Evolutionary conservation across 169 alveolate species (phyloP), one percentile per base, ranked within the genome.

Genomic region (Cryptosporidium sp.): DNA sequence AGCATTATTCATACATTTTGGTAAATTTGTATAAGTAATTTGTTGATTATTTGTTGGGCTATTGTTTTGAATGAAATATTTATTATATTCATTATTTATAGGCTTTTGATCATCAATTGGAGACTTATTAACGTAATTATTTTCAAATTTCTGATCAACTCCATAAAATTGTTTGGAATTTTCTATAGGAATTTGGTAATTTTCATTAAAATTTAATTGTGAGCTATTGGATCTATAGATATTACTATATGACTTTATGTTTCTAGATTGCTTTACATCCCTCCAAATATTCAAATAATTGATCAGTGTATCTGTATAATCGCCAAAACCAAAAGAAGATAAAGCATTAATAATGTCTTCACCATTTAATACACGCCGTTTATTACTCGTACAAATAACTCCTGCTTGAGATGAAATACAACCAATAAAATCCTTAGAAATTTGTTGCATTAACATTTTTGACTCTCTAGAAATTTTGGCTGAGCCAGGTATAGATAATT

Each of bases 341-440:
- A 72, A 72, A 31, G 85, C 70, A 51, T 72, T 53, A 48, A 72
- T 72, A 26, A 72, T 72, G 31, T 72, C 85, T n/a, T 72, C 85
- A 72, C 85, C 85, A 72, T 53, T 72, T 26, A 72, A 35, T 6
- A 72, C 70, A 37, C 60, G 42, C 53, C 85, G 52, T n/a, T 72
- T 72, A 39, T 72, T 72, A 14, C 44, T 31, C 1, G 85, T 26
- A 33, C 85, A 72, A 44, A 72, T 33, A 29, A 33, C 51, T 8
- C 70, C 85, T 51, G 85, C 85, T 8, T 53, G n/a, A 0, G 31
- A 37, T 48, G 85, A 72, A 21, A 48, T 26, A 52, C 53, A 51
- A 16, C 48, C 62, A 72, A 72, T 72, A 51, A 72, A 72, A 23
- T 72, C 85, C 33, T 39, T 48, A 23, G 70, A 72, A 29, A 72